Evolutionary conservation across 768 basidiomycete species (phyloP), one percentile per base, ranked within the genome.

Genomic region (Lentinula aciculospora): DNA sequence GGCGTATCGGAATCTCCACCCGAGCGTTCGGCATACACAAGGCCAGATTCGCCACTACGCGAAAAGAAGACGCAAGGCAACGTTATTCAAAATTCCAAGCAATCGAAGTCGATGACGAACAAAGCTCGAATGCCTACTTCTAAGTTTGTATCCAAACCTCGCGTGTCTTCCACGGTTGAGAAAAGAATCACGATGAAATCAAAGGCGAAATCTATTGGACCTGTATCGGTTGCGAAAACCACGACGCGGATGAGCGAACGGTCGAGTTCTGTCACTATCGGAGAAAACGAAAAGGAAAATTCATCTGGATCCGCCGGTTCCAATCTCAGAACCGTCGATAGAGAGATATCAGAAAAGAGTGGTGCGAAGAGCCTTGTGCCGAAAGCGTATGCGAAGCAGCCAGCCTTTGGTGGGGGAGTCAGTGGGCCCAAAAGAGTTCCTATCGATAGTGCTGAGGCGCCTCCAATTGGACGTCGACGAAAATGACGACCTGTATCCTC

Each of bases 401-500:
- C 73, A 23, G 60, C 61, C 7, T 62, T 68, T 63, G 12, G 58
- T 61, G 19, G 56, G 34, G 17, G 57, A 56, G 21, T 74, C 69
- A 59, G 76, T 75, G 87, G 85, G 5, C 80, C 88, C 4, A 74
- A 87, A 62, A 74, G 87, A 57, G 86, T 90, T 25, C 83, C 78
- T 4, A 71, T 88, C n/a, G 81, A 82, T 60, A 88, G 85, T 61
- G 76, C 77, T 1, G 85, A 87, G 56, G 86, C 86, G 4, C 82
- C 82, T 4, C 69, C 76, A 10, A 80, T 77, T 32, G 74, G 75
- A 0, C 78, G 84, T 78, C 77, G 77, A 65, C 76, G 76, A 15
- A 84, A 39, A 36, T 7, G 21, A 40, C 48, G 6, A 10, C 1
- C 10, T 32, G 8, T 47, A 3, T 12, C 13, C 48, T 49, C 23